These are phyloP conservation scores for Leishmania major DNA, from an alignment of 208 protist species.

Conservation along the genomic window DNA sequence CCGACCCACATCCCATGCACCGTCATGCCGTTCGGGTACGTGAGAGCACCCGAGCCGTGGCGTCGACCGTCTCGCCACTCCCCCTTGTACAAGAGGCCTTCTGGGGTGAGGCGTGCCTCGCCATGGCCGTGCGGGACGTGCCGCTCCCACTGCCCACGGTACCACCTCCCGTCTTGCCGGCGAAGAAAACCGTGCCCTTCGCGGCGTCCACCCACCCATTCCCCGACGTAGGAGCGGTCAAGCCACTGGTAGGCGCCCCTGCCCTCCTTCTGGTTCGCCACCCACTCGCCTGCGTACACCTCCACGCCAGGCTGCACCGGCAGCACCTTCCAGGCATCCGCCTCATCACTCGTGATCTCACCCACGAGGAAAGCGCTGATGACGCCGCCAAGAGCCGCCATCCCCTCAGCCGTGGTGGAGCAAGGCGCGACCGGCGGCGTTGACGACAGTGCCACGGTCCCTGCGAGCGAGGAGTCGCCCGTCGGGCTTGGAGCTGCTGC, in stretches of 20 bases:
- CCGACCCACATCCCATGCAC: constrained; percentile 53
- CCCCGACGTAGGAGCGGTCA: constrained; percentile 77
- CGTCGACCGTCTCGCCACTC: constrained; percentile 55
- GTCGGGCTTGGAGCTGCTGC: neutral
- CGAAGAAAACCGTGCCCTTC: constrained; percentile 76
- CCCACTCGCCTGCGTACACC: constrained; percentile 91
- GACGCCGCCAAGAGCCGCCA: constrained; percentile 21
- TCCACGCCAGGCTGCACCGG: constrained; percentile 53
- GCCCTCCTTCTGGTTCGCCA: constrained; percentile 69
- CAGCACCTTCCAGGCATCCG: constrained; percentile 28
- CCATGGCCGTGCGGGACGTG: constrained; percentile 76
- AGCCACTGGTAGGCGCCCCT: constrained; percentile 82
- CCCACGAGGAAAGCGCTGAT: constrained; percentile 17
- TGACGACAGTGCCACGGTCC: neutral
- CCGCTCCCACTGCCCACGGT: constrained; percentile 78
- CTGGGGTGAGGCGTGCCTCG: constrained; percentile 51
- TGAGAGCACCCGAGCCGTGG: constrained; percentile 60
- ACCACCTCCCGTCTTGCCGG: constrained; percentile 67
- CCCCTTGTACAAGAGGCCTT: constrained; percentile 64
- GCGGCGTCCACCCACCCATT: constrained; percentile 71
- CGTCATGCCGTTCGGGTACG: constrained; percentile 32
- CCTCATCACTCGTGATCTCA: constrained; percentile 15
- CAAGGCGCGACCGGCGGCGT: constrained; percentile 1
- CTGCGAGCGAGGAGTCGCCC: neutral
- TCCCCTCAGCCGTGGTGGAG: constrained; percentile 23